A percentile compares a stretch with the other conserved stretches of the same genome.
phyloP scores from a whole-genome alignment of 257 asterid species.

The Linderniella brevidens region DNA sequence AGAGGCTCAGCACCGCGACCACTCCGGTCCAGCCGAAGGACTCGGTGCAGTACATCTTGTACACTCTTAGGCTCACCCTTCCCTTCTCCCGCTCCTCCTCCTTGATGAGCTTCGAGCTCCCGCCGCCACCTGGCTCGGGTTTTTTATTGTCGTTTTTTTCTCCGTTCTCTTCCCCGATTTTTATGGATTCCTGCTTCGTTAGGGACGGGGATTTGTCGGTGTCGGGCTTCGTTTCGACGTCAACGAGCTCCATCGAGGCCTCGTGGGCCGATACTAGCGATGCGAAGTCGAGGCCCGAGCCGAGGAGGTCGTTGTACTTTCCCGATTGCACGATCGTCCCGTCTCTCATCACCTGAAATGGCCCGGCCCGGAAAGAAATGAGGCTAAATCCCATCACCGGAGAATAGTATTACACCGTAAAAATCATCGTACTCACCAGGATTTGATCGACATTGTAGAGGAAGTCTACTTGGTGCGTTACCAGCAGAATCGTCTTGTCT shows the following conservation, averaged over 20 bases:
- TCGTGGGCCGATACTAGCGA: conserved; percentile 81
- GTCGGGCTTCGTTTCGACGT: conserved; percentile 39
- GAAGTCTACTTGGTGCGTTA: conserved; percentile 98
- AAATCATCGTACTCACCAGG: conserved; percentile 31
- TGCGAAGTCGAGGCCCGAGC: conserved; percentile 54
- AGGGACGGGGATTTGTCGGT: conserved; percentile 17
- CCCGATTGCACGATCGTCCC: conserved; percentile 83
- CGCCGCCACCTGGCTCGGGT: conserved; percentile 18
- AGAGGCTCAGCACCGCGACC: conserved; percentile 21
- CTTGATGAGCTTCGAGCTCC: conserved; percentile 61
- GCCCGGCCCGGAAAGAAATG: background rate
- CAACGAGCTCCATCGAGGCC: conserved; percentile 86
- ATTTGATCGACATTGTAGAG: conserved; percentile 84
- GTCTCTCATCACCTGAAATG: conserved; percentile 77
- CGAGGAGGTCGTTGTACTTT: conserved; percentile 42
- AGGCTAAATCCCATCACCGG: background rate
- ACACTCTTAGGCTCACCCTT: conserved; percentile 54
- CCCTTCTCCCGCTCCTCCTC: conserved; percentile 89
- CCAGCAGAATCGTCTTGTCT: conserved; percentile 69
- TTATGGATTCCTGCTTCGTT: conserved; percentile 25
- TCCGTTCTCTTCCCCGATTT: conserved; percentile 32
- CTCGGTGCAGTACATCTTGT: conserved; percentile 69
- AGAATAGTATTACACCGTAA: background rate
- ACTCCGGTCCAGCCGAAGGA: conserved; percentile 86
- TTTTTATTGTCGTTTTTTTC: conserved; percentile 23